Evolutionary conservation across 805 yeast genomes (phyloP).

Genomic region (Wickerhamomyces chambardii): DNA sequence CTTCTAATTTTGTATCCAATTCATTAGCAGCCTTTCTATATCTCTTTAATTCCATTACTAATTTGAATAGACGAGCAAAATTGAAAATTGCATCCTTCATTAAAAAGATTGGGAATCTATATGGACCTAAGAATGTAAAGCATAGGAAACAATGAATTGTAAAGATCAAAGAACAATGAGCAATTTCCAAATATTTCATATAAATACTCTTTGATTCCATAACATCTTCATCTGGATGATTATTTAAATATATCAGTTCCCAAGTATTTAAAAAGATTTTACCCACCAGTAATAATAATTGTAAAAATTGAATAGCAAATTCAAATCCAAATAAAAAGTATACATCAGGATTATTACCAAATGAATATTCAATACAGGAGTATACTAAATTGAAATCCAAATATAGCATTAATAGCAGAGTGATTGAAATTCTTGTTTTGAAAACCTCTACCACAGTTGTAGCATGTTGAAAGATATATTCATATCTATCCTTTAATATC

Average conservation of each 20-base stretch:
- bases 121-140: conserved; percentile 34
- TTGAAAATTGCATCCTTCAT: conserved; percentile 40
- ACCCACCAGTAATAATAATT: conserved; percentile 34
- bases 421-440: conserved; percentile 31
- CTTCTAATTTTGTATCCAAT: conserved; percentile 51
- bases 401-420: conserved; percentile 33
- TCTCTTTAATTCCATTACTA: conserved; percentile 26
- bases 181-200: conserved; percentile 47
- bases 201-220: conserved; percentile 68
- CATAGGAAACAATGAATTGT: conserved; percentile 36
- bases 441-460: conserved; percentile 22
- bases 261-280: conserved; percentile 41
- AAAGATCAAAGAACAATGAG: conserved; percentile 38
- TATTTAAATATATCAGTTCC: conserved; percentile 42
- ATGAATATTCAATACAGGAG: conserved; percentile 38
- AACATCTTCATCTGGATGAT: conserved; percentile 44
- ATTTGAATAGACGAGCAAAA: conserved; percentile 20
- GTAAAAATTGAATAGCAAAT: conserved; percentile 54
- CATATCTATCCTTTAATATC: conserved; percentile 45
- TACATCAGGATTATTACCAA: conserved; percentile 36
- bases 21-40: conserved; percentile 41
- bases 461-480: conserved; percentile 34
- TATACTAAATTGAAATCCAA: conserved; percentile 46
- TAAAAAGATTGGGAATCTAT: conserved; percentile 35
- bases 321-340: conserved; percentile 70